Base-by-base conservation (phyloP, 192 early-diverging fungal genomes). In the Podila verticillata region DNA sequence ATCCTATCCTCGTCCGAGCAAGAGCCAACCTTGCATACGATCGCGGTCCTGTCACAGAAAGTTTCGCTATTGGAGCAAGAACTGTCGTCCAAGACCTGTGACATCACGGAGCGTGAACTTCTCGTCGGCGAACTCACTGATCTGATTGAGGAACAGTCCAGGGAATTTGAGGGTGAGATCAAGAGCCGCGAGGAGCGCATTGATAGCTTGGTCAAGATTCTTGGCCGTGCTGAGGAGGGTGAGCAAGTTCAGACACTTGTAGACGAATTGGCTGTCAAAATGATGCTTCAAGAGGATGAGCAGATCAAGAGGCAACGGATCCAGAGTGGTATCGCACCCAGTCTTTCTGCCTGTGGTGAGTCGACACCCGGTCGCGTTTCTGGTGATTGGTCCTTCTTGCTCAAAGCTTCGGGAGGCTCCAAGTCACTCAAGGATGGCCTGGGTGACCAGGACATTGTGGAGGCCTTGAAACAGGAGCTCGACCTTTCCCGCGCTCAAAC, bases 11-110 rank as follows among this genome's bases (percentile, higher is more conserved):
- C 51, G 10, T 68, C 77, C 0, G 77, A 80, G 39, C 51, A 71
- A 17, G 77, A 80, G 28, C 77, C 77, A 8, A 57, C 60, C 0
- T 36, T 80, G 56, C 77, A 80, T 24, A 68, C 70, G 20, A 72
- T 80, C 29, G 68, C 77, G 9, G 70, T 80, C 13, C 66, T 80
- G 4, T 72, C 70, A 15, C 77, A 80, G 28, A 80, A 80, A 48
- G 70, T 80, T 0, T 80, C 77, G 0, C 62, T 80, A 1, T 61
- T 80, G 0, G 77, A 80, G 31, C 77, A 72, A 29, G 77, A 80
- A 28, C 39, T 80, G 5, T 68, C 70, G 10, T 72, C 77, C 65
- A 80, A 68, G 56, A 64, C 65, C 0, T 80, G 70, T 39, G 77
- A 80, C 51, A 72, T 72, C 57, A 72, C 54, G 39, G 77, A 80